Base-by-base conservation (phyloP, 495 filamentous ascomycete species). In the Penicillium lividum region DNA sequence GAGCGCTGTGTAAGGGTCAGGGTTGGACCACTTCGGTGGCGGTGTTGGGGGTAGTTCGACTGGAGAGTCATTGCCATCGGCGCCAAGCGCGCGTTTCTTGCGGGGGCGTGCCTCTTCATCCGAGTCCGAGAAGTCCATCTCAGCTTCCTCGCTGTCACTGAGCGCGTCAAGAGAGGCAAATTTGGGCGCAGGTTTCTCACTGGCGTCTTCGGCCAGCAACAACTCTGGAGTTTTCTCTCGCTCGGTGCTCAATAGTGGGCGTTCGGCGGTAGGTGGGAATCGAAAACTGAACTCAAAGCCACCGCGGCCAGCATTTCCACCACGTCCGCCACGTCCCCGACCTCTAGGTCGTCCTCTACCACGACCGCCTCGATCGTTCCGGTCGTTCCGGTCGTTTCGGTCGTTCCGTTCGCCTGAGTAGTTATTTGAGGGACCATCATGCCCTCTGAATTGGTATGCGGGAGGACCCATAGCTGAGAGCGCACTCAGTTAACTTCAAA, bases 21-120 rank as follows among this genome's bases (percentile, higher is more conserved):
- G 91, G 63, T 97, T 97, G 1, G 91, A 96, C 92, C 92, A 97
- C 70, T 86, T 89, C 0, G 91, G 91, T 3, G 62, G 63, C 11
- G 70, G 70, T 56, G 59, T 30, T 3, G 65, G 54, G 1, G 65
- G 44, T 16, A 78, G 33, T 33, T 28, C 27, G 36, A 43, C 16
- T 3, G 49, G 11, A 11, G 33, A 34, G 7, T 38, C 61, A 11
- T 68, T 64, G 11, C 72, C 58, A n/a, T 83, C 75, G n/a, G 76
- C 62, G 52, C 84, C 83, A 18, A 74, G 56, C 1, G 75, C 77
- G 43, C 84, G 85, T 54, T 71, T 77, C 53, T 82, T 81, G 44
- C 76, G 72, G 7, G 80, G 79, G 47, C 68, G 79, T 11, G 65
- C 61, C 30, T 80, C 76, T 13, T 73, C 74, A 38, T 81, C 79